A percentile compares a stretch with the other conserved stretches of the same genome.
phyloP scores from a whole-genome alignment of 768 basidiomycete genomes.

The Kwoniella mangroviensis region DNA sequence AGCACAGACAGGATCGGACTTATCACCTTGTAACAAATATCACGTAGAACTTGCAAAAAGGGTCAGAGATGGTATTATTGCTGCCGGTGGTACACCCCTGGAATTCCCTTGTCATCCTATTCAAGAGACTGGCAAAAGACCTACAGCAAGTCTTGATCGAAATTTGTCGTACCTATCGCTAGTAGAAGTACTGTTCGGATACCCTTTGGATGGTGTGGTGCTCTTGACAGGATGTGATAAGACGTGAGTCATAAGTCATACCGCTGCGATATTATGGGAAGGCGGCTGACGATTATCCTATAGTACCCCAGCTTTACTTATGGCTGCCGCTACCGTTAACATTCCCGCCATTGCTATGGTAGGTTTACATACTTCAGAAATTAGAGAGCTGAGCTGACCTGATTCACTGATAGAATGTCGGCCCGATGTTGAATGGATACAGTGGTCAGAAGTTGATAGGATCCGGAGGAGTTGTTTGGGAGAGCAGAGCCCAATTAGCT shows the following conservation, averaged over 20 bases:
- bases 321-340: constrained; percentile 55
- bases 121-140: constrained; percentile 56
- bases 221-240: constrained; percentile 54
- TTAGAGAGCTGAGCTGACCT: background rate
- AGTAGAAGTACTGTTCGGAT: constrained; percentile 55
- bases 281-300: constrained; percentile 9
- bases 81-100: constrained; percentile 56
- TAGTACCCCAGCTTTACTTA: constrained; percentile 51
- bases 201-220: constrained; percentile 56
- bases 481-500: constrained; percentile 41
- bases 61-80: constrained; percentile 55
- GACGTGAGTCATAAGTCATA: constrained; percentile 33
- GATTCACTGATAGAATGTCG: constrained; percentile 38
- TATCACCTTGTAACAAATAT: constrained; percentile 55
- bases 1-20: constrained; percentile 55
- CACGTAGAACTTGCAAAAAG: constrained; percentile 55
- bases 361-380: background rate
- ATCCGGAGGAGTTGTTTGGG: constrained; percentile 55
- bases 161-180: constrained; percentile 54
- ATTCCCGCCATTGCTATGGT: constrained; percentile 54
- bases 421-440: constrained; percentile 56
- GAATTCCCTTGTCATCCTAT: constrained; percentile 58
- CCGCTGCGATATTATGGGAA: background rate
- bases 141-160: constrained; percentile 54
- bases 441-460: constrained; percentile 42